These are phyloP conservation scores for Coffea canephora DNA, from an alignment of 257 asterid genomes.

Conservation along the genomic window DNA sequence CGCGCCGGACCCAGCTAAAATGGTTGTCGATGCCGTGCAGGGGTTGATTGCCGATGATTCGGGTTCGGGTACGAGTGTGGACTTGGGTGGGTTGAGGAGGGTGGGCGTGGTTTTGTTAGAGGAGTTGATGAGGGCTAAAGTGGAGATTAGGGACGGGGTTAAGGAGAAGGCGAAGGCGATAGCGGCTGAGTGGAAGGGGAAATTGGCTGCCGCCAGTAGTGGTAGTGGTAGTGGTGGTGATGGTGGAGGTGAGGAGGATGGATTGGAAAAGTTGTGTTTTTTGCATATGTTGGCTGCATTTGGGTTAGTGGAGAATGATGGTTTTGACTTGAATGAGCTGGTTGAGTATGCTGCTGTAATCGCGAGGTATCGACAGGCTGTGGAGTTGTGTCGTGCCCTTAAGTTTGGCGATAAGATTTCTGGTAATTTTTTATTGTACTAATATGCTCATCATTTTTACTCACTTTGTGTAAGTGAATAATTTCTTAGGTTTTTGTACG, in stretches of 20 bases:
- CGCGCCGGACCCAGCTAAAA: conserved; percentile 48
- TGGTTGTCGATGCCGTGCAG: conserved; percentile 52
- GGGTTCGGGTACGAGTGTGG: conserved; percentile 2
- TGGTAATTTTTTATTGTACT: conserved; percentile 31
- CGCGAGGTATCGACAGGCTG: conserved; percentile 45
- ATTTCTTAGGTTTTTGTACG: neutral
- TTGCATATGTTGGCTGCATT: conserved; percentile 55
- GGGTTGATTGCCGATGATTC: conserved; percentile 31
- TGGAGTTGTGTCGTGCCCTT: conserved; percentile 48
- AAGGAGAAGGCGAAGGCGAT: conserved; percentile 38
- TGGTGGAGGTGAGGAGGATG: conserved; percentile 31
- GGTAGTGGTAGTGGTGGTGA: neutral
- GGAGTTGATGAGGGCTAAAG: conserved; percentile 44
- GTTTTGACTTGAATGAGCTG: conserved; percentile 38
- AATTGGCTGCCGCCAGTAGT: neutral
- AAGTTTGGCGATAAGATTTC: conserved; percentile 42
- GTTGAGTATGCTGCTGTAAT: conserved; percentile 44
- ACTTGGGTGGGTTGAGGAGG: conserved; percentile 30
- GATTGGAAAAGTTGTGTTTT: conserved; percentile 49
- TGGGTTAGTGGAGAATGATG: conserved; percentile 34
- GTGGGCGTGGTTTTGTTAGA: conserved; percentile 53
- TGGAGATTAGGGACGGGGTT: conserved; percentile 40
- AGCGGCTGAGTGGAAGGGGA: conserved; percentile 19
- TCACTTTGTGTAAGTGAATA: neutral
- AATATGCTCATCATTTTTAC: neutral